phyloP scores from a whole-genome alignment of 805 yeast genomes.

The Wickerhamomyces hampshirensis region DNA sequence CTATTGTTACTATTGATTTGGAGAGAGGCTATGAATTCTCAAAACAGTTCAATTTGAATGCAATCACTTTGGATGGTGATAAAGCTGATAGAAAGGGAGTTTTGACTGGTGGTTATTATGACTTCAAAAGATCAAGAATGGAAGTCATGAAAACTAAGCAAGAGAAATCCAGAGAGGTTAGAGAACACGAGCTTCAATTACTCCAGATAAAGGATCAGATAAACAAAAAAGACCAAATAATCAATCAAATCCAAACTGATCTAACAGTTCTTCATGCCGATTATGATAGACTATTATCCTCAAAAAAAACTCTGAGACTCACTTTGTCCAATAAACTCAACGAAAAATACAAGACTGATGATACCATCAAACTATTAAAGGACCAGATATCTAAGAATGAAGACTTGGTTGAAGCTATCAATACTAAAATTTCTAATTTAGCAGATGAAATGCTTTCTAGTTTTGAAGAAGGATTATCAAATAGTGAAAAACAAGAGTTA shows the following conservation, averaged over 20 bases:
- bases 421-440: slow-evolving; percentile 32
- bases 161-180: slow-evolving; percentile 45
- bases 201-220: slow-evolving; percentile 34
- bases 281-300: slow-evolving; percentile 38
- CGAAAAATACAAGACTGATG: slow-evolving; percentile 39
- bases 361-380: slow-evolving; percentile 30
- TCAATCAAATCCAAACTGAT: slow-evolving; percentile 46
- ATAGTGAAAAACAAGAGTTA: slow-evolving; percentile 43
- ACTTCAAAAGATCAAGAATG: slow-evolving; percentile 59
- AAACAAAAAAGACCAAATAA: slow-evolving; percentile 41
- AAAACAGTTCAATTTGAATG: slow-evolving; percentile 52
- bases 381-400: slow-evolving; percentile 7
- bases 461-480: slow-evolving; percentile 49
- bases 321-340: slow-evolving; percentile 37
- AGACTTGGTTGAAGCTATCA: slow-evolving; percentile 17
- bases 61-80: slow-evolving; percentile 92
- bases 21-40: slow-evolving; percentile 67
- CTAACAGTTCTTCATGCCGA: slow-evolving; percentile 29
- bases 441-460: slow-evolving; percentile 45
- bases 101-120: slow-evolving; percentile 83
- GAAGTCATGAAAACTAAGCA: slow-evolving; percentile 61
- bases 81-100: slow-evolving; percentile 80
- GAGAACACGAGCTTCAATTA: slow-evolving; percentile 35
- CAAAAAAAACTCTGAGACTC: slow-evolving; percentile 40
- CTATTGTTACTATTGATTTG: slow-evolving; percentile 70